These are phyloP conservation scores for Pichia sp. DNA, from an alignment of 1,139 yeast genomes.

Conservation along the genomic window DNA sequence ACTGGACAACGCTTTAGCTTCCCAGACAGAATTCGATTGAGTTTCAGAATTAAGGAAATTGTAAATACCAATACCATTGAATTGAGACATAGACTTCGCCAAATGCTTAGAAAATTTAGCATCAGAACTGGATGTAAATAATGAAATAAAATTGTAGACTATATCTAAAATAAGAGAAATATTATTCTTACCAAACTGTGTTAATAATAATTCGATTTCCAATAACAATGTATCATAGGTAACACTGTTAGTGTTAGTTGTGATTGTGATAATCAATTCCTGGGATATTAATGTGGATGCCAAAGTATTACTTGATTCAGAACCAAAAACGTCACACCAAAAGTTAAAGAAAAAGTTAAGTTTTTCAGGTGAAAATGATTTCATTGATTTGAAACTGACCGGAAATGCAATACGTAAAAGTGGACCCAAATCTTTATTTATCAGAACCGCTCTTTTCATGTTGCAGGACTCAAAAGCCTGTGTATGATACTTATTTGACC, in stretches of 20 bases:
- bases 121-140: constrained; percentile 21
- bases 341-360: constrained; percentile 34
- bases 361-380: constrained; percentile 10
- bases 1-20: constrained; percentile 40
- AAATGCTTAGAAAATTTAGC: constrained; percentile 29
- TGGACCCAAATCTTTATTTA: constrained; percentile 19
- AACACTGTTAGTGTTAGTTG: constrained; percentile 41
- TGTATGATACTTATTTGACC: constrained; percentile 20
- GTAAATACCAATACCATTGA: constrained; percentile 43
- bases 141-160: constrained; percentile 27
- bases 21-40: constrained; percentile 41
- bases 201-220: constrained; percentile 47
- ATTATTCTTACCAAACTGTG: constrained; percentile 39
- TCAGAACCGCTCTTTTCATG: constrained; percentile 20
- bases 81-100: constrained; percentile 42
- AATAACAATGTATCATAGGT: constrained; percentile 31
- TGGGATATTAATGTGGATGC: constrained; percentile 34
- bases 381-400: background rate
- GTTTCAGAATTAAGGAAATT: constrained; percentile 42
- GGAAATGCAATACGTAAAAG: constrained; percentile 28
- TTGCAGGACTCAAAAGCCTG: constrained; percentile 12
- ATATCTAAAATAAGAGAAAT: constrained; percentile 33
- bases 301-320: constrained; percentile 50
- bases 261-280: constrained; percentile 36
- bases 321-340: constrained; percentile 63